These are phyloP conservation scores for Phalaenopsis equestris DNA, from an alignment of 106 monocot genomes.

Conservation along the genomic window DNA sequence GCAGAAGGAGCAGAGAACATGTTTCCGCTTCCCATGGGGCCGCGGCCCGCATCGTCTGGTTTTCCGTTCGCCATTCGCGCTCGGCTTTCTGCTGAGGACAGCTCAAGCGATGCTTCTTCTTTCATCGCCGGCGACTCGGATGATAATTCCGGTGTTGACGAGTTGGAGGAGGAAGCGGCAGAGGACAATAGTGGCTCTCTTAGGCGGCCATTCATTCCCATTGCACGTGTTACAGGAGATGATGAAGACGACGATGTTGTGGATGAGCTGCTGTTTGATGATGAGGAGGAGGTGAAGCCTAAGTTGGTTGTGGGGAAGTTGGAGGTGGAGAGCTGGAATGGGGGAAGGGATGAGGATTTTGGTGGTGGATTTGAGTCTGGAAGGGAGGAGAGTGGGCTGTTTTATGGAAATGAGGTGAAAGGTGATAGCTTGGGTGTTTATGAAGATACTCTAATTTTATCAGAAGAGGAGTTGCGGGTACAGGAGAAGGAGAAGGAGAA, in stretches of 20 bases:
- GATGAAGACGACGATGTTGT: not conserved
- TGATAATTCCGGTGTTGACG: not conserved
- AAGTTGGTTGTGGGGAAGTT: not conserved
- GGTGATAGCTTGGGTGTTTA: not conserved
- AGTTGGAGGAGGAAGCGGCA: too few species aligned
- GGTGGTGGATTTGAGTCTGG: not conserved
- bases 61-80: slow-evolving; percentile 2
- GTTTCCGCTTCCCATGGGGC: not conserved
- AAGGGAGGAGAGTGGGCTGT: slow-evolving; percentile 2
- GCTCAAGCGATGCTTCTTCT: slow-evolving; percentile 1
- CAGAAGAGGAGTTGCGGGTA: not conserved
- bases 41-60: not conserved
- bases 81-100: slow-evolving; percentile 3
- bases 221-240: not conserved
- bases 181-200: not conserved
- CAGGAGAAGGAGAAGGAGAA: not conserved
- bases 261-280: not conserved
- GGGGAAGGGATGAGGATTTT: not conserved
- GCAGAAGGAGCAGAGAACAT: not conserved
- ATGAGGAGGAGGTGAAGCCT: not conserved
- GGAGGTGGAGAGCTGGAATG: not conserved
- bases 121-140: not conserved
- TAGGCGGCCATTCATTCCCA: not conserved
- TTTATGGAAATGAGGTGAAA: not conserved
- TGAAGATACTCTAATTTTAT: not conserved